Evolutionary conservation across 2,329 filamentous ascomycete genomes (phyloP).

Genomic region (Phyllosticta ampelicida): DNA sequence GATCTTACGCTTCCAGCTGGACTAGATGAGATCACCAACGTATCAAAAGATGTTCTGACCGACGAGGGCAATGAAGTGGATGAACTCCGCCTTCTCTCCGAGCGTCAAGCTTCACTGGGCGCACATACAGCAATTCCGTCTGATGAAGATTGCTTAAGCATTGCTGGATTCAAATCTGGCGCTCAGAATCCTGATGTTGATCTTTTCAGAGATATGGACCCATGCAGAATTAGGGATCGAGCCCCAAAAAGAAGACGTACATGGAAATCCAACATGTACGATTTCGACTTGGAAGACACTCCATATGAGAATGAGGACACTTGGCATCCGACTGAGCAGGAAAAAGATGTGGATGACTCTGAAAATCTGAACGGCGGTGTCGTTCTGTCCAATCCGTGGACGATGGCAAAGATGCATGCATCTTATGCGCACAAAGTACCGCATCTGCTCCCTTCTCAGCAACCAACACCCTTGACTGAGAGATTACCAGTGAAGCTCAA

Average conservation of each 20-base stretch:
- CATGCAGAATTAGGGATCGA: neutral
- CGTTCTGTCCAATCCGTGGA: conserved; percentile 38
- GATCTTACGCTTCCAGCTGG: neutral
- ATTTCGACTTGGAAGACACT: conserved; percentile 27
- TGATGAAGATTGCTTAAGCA: neutral
- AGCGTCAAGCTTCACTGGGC: neutral
- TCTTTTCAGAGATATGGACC: neutral
- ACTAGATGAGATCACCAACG: neutral
- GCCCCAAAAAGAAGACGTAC: conserved; percentile 8
- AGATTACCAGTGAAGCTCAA: neutral
- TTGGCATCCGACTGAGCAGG: conserved; percentile 15
- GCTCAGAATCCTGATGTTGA: neutral
- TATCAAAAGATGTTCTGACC: neutral
- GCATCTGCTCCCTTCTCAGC: neutral
- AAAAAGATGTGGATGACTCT: conserved; percentile 18
- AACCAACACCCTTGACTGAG: conserved; percentile 16
- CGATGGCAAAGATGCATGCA: conserved; percentile 37
- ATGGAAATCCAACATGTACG: conserved; percentile 31
- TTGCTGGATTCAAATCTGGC: neutral
- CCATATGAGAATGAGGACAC: conserved; percentile 14
- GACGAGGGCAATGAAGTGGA: neutral
- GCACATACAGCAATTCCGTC: neutral
- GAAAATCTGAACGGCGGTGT: conserved; percentile 18
- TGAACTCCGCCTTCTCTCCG: neutral
- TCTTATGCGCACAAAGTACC: neutral